Evolutionary conservation across 306 rosid genomes (phyloP).

Genomic region (Sicyos edulis): DNA sequence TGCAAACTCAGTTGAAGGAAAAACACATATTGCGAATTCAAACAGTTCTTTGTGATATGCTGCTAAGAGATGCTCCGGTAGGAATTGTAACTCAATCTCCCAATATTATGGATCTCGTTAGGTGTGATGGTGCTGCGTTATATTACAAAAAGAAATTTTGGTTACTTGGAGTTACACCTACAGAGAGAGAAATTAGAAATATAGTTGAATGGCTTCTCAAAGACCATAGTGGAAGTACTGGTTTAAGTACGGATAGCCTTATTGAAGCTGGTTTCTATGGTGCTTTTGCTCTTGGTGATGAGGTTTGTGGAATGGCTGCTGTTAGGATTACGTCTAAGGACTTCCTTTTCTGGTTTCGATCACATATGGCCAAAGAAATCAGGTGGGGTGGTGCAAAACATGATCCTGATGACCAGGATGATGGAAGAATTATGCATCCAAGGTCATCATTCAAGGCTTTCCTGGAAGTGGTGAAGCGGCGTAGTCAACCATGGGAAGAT

Average conservation of each 20-base stretch:
- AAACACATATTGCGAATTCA: slow-evolving; percentile 34
- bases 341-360: slow-evolving; percentile 44
- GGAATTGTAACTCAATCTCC: slow-evolving; percentile 38
- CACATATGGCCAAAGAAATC: slow-evolving; percentile 39
- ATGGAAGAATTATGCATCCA: slow-evolving; percentile 42
- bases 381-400: slow-evolving; percentile 43
- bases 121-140: slow-evolving; percentile 41
- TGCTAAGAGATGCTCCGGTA: slow-evolving; percentile 35
- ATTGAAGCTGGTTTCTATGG: slow-evolving; percentile 42
- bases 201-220: slow-evolving; percentile 38
- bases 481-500: slow-evolving; percentile 41
- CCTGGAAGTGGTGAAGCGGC: slow-evolving; percentile 37
- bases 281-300: slow-evolving; percentile 35
- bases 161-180: slow-evolving; percentile 36
- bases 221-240: slow-evolving; percentile 36
- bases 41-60: slow-evolving; percentile 46
- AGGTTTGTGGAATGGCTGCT: slow-evolving; percentile 42
- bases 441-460: slow-evolving; percentile 47
- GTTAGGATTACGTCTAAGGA: slow-evolving; percentile 32
- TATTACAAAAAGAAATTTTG: slow-evolving; percentile 33
- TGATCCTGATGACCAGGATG: slow-evolving; percentile 35
- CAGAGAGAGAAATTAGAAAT: slow-evolving; percentile 30
- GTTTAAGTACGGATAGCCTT: slow-evolving; percentile 42
- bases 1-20: slow-evolving; percentile 38
- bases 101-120: slow-evolving; percentile 38